These are phyloP conservation scores for Trichoderma brevicompactum DNA, from an alignment of 2,329 filamentous ascomycete species.

Conservation along the genomic window DNA sequence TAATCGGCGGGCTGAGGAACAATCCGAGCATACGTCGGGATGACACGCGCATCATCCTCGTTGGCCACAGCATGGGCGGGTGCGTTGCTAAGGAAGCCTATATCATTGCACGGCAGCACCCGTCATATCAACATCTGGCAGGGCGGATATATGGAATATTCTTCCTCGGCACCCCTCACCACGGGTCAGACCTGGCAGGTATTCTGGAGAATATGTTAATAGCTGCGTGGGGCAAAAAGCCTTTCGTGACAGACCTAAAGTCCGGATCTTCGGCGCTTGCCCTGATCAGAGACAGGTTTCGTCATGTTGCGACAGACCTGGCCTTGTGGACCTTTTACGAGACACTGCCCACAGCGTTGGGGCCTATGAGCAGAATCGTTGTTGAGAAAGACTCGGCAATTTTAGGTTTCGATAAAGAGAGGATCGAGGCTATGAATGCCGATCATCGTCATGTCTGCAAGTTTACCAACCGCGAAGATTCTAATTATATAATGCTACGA, in stretches of 20 bases:
- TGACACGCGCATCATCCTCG: constrained; percentile 10
- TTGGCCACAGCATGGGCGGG: constrained; percentile 29
- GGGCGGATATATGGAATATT: constrained; percentile 25
- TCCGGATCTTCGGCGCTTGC: constrained; percentile 7
- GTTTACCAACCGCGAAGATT: background rate
- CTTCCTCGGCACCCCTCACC: constrained; percentile 29
- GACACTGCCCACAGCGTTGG: constrained; percentile 2
- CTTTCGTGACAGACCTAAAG: constrained; percentile 19
- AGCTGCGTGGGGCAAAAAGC: constrained; percentile 13
- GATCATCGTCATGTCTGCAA: constrained; percentile 26
- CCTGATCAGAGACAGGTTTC: constrained; percentile 18
- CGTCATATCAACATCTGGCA: constrained; percentile 20
- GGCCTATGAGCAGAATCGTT: constrained; percentile 2
- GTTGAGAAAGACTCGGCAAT: constrained; percentile 25
- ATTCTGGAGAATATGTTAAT: constrained; percentile 6
- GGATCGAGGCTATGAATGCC: constrained; percentile 19
- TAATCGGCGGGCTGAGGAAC: constrained; percentile 18
- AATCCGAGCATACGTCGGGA: constrained; percentile 6
- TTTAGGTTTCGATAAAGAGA: constrained; percentile 24
- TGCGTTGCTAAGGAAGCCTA: constrained; percentile 26
- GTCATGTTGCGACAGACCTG: constrained; percentile 19
- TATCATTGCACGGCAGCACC: constrained; percentile 21
- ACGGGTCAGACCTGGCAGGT: constrained; percentile 18
- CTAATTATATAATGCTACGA: constrained; percentile 23
- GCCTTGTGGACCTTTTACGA: constrained; percentile 27